These are phyloP conservation scores for Aspergillus cejpii DNA, from an alignment of 2,329 filamentous ascomycete genomes.

Conservation along the genomic window DNA sequence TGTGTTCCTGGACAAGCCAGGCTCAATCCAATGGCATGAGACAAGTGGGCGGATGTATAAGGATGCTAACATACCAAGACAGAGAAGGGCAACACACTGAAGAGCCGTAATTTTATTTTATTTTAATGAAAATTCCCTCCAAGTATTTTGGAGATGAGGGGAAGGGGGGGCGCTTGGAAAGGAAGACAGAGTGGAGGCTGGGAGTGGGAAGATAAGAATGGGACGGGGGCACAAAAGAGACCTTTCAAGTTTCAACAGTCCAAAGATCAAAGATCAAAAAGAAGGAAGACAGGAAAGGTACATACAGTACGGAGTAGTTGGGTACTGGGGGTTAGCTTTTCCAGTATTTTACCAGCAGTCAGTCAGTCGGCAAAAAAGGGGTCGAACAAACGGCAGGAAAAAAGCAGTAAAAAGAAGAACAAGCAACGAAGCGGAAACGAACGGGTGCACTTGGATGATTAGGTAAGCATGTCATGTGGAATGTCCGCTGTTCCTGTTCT, in stretches of 20 bases:
- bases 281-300: conserved; percentile 9
- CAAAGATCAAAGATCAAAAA: conserved; percentile 7
- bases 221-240: conserved; percentile 22
- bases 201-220: conserved; percentile 20
- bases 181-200: conserved; percentile 25
- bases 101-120: conserved; percentile 19
- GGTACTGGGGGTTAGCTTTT: conserved; percentile 1
- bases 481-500: conserved; percentile 6
- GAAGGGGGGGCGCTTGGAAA: conserved; percentile 13
- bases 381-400: conserved; percentile 3
- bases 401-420: neutral
- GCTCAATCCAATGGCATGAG: conserved; percentile 12
- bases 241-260: conserved; percentile 10
- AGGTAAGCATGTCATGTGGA: conserved; percentile 1
- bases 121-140: neutral
- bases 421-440: neutral
- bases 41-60: conserved; percentile 13
- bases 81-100: conserved; percentile 16
- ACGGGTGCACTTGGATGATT: neutral
- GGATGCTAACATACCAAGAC: conserved; percentile 22
- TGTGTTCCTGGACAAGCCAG: conserved; percentile 13
- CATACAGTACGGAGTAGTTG: neutral
- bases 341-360: conserved; percentile 14
- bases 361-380: conserved; percentile 7
- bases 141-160: conserved; percentile 6